Conservation (phyloP, 306 rosid species). For the Biancaea sappan region DNA sequence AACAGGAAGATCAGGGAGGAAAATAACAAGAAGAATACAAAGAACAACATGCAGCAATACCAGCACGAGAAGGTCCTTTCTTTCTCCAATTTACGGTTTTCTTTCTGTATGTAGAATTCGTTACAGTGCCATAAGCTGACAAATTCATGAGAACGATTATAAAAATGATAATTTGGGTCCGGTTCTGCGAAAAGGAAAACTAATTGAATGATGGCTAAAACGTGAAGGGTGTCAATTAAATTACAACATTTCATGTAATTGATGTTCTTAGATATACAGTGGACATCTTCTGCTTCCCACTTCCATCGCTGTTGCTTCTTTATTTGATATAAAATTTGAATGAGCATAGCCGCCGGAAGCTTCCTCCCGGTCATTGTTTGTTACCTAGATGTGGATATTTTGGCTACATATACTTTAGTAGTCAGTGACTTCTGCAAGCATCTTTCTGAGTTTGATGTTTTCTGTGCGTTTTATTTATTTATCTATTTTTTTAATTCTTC, state of each 20-base stretch:
- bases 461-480: not conserved
- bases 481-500: not conserved
- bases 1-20: slow-evolving; percentile 3
- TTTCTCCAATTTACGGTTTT: slow-evolving; percentile 3
- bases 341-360: not conserved
- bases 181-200: not conserved
- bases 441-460: not conserved
- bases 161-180: slow-evolving; percentile 5
- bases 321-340: not conserved
- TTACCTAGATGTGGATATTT: not conserved
- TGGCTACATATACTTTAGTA: not conserved
- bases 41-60: slow-evolving; percentile 51
- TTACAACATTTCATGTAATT: not conserved
- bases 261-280: not conserved
- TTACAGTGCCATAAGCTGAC: not conserved
- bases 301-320: not conserved
- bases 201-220: not conserved
- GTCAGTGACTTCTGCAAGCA: not conserved
- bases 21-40: not conserved
- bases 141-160: not conserved
- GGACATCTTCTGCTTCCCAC: not conserved
- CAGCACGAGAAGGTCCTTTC: slow-evolving; percentile 62
- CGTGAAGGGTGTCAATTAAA: not conserved
- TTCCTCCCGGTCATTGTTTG: not conserved
- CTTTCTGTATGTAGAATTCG: slow-evolving; percentile 6